phyloP scores from a whole-genome alignment of 371 early-diverging fungal genomes.

The Catenaria anguillulae region DNA sequence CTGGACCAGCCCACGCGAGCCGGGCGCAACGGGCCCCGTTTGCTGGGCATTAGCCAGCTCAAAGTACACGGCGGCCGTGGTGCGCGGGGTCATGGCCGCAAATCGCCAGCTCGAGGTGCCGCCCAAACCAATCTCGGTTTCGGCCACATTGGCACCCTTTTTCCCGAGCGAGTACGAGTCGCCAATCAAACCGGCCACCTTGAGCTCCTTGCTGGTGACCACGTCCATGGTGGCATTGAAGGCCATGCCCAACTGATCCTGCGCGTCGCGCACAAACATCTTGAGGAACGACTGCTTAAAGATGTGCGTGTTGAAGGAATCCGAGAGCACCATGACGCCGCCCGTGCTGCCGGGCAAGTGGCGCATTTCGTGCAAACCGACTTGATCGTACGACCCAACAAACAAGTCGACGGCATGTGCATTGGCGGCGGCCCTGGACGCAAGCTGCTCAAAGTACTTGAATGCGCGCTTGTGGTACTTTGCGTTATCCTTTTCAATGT shows the following conservation, averaged over 20 bases:
- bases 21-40: conserved; percentile 53
- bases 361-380: conserved; percentile 97
- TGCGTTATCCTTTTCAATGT: conserved; percentile 89
- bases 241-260: conserved; percentile 77
- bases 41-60: conserved; percentile 68
- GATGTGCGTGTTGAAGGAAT: conserved; percentile 88
- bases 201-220: conserved; percentile 80
- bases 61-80: conserved; percentile 83
- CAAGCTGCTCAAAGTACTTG: conserved; percentile 85
- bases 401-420: conserved; percentile 82
- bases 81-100: conserved; percentile 71
- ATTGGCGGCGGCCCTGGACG: conserved; percentile 69
- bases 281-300: conserved; percentile 94
- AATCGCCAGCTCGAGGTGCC: conserved; percentile 91
- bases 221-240: conserved; percentile 98
- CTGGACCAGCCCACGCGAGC: conserved; percentile 80
- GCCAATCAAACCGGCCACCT: conserved; percentile 92
- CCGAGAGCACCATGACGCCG: conserved; percentile 91
- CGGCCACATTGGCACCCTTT: conserved; percentile 80
- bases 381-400: conserved; percentile 86
- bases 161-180: conserved; percentile 81
- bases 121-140: conserved; percentile 95
- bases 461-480: conserved; percentile 82
- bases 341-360: conserved; percentile 80
- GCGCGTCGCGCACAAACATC: conserved; percentile 70